These are phyloP conservation scores for Pachysolen tannophilus DNA, from an alignment of 805 yeast genomes.

Conservation along the genomic window DNA sequence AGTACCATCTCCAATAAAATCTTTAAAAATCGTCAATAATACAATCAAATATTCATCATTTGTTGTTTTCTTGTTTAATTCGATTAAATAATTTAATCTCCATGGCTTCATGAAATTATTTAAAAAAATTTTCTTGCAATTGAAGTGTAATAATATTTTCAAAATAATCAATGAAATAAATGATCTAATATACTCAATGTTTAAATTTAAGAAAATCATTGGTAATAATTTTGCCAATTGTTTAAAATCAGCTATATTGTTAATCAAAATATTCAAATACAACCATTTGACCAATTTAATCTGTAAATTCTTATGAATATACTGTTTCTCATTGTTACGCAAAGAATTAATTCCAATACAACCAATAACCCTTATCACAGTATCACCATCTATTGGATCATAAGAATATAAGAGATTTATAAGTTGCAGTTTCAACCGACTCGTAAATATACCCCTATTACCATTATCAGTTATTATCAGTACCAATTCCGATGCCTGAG, in stretches of 20 bases:
- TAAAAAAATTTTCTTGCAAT: background rate
- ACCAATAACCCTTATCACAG: constrained; percentile 1
- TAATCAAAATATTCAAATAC: constrained; percentile 6
- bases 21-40: constrained; percentile 5
- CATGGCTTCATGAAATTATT: constrained; percentile 1
- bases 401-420: constrained; percentile 4
- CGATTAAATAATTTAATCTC: constrained; percentile 4
- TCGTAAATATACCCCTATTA: constrained; percentile 1
- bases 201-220: constrained; percentile 4
- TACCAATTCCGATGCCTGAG: constrained; percentile 1
- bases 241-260: background rate
- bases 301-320: constrained; percentile 6
- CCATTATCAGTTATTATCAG: background rate
- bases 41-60: constrained; percentile 4
- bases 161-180: constrained; percentile 6
- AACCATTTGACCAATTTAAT: constrained; percentile 4
- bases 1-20: constrained; percentile 1
- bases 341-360: constrained; percentile 4
- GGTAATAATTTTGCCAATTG: constrained; percentile 3
- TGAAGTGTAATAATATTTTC: constrained; percentile 1
- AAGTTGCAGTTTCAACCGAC: background rate
- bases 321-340: background rate
- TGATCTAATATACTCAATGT: constrained; percentile 1
- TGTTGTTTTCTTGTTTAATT: constrained; percentile 4
- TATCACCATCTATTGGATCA: constrained; percentile 2